A percentile compares a stretch with the other conserved stretches of the same genome.
These are phyloP conservation scores for Diaporthe caulivora DNA, from an alignment of 2,329 filamentous ascomycete species.

Conservation along the genomic window DNA sequence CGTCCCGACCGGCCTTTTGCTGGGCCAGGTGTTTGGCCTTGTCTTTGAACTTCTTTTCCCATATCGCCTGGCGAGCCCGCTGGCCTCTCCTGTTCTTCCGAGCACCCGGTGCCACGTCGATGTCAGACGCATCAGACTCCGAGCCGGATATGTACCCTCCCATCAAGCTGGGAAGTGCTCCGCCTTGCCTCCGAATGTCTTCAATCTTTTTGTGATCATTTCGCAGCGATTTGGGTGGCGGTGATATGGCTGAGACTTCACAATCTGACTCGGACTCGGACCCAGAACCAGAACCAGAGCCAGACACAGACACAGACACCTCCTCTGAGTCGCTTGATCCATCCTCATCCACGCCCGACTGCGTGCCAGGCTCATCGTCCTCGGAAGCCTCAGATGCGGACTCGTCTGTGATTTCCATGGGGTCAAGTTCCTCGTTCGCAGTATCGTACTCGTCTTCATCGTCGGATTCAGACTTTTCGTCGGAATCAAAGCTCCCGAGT, in stretches of 20 bases:
- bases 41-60: conserved; percentile 83
- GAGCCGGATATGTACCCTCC: conserved; percentile 84
- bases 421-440: conserved; percentile 39
- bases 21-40: conserved; percentile 74
- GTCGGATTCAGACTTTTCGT: conserved; percentile 41
- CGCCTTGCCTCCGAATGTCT: conserved; percentile 55
- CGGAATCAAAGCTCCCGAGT: conserved; percentile 35
- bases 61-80: conserved; percentile 81
- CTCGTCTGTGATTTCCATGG: conserved; percentile 40
- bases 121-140: conserved; percentile 73
- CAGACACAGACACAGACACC: background rate
- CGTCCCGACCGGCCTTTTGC: conserved; percentile 57
- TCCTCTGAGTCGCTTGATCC: conserved; percentile 32
- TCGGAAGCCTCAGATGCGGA: conserved; percentile 41
- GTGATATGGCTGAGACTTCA: conserved; percentile 40
- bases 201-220: conserved; percentile 46
- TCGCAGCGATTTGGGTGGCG: conserved; percentile 41
- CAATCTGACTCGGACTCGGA: conserved; percentile 29
- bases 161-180: conserved; percentile 82
- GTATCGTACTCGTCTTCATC: conserved; percentile 41
- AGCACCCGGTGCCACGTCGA: conserved; percentile 68
- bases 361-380: conserved; percentile 45
- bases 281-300: background rate
- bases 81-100: conserved; percentile 84
- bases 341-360: conserved; percentile 42